Evolutionary conservation across 345 rosid genomes (phyloP), one percentile per base, ranked within the genome.

Genomic region (Eucalyptus regnans): DNA sequence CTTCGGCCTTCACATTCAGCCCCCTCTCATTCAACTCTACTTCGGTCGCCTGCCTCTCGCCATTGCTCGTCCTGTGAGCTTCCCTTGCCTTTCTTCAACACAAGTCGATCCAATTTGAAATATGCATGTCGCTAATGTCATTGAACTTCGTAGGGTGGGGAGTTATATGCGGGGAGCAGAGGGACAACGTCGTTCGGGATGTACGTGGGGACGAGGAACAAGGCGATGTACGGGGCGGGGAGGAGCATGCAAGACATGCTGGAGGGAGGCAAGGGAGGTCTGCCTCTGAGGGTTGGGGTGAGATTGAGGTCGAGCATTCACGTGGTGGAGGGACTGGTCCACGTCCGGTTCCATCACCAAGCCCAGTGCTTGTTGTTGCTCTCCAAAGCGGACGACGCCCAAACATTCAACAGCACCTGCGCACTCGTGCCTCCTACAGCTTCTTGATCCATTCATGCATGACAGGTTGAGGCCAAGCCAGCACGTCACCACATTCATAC

Each of bases 221-320:
- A 90, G 58, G 95, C 97, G 2, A 93, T 97, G 97, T 97, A 97
- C 86, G 99, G 97, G 12, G 99, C 99, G 0, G 99, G 99, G 81
- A 90, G 95, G 86, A 95, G 87, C 89, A 96, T 96, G 98, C 89
- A 93, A 64, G 99, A 96, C 92, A 86, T 97, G 95, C 91, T 96
- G 44, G 95, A 93, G 27, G 95, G 98, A 1, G 93, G 83, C 48
- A 76, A 93, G n/a, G 91, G 58, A 87, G 99, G 98, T 13, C 86
- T 96, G 94, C 95, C 99, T 5, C 50, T 97, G 22, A 86, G 89
- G 43, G 87, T 97, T 81, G 91, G 93, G 2, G 50, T 93, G 79
- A 92, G 84, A 22, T 50, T 96, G 51, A 88, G 88, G 50, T 93
- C 97, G 1, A 90, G 89, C 81, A 95, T 90, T 90, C 92, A 93